Conservation (phyloP, 306 rosid species). For the Calophaca sinica region DNA sequence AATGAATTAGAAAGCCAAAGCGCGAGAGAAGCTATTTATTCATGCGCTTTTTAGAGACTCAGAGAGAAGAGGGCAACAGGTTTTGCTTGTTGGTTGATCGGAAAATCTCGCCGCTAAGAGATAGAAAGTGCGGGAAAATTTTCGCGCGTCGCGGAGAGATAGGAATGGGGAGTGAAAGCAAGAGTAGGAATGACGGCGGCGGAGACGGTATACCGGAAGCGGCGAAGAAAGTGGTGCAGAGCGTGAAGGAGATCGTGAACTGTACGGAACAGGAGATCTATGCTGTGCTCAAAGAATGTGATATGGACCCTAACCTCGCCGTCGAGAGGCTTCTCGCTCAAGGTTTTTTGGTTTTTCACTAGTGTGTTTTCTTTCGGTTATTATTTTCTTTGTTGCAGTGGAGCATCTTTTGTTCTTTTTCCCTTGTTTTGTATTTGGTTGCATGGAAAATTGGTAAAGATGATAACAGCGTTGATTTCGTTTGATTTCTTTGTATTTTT, state of each 20-base stretch:
- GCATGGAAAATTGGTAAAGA: conserved; percentile 2
- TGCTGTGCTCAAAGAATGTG: conserved; percentile 46
- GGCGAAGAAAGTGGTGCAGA: conserved; percentile 37
- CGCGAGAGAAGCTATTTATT: conserved; percentile 36
- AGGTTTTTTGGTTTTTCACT: conserved; percentile 43
- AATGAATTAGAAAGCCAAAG: conserved; percentile 17
- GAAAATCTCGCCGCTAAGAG: conserved; percentile 26
- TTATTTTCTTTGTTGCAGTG: conserved; percentile 3
- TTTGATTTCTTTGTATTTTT: not conserved
- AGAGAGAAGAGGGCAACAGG: not conserved
- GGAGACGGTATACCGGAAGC: conserved; percentile 18
- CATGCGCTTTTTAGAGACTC: not conserved
- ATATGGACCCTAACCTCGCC: conserved; percentile 56
- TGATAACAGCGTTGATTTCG: conserved; percentile 17
- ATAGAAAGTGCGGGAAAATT: not conserved
- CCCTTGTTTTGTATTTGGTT: conserved; percentile 2
- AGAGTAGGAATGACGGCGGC: conserved; percentile 1
- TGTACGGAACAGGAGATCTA: conserved; percentile 51
- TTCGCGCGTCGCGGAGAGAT: not conserved
- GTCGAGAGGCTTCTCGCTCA: conserved; percentile 54
- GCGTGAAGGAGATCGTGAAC: conserved; percentile 51
- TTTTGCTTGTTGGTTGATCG: conserved; percentile 34
- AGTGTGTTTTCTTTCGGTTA: not conserved
- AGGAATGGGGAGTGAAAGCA: conserved; percentile 46
- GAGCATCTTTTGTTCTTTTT: conserved; percentile 2